A percentile compares a stretch with the other conserved stretches of the same genome.
Evolutionary conservation across 441 rosid species (phyloP).

Genomic region (Pelargonium myrrhifolium): DNA sequence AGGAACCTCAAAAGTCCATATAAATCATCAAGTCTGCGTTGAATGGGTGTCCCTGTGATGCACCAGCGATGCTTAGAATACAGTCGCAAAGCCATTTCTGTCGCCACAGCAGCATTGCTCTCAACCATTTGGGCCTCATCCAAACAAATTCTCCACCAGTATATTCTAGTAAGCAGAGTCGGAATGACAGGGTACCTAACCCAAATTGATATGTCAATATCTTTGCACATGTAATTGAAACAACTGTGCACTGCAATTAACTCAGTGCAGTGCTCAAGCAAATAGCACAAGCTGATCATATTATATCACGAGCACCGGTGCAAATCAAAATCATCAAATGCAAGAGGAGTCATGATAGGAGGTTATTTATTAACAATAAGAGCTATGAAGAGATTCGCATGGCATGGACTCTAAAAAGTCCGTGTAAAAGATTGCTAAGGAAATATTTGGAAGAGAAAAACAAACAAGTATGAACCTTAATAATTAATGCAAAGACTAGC

Average conservation of each 20-base stretch:
- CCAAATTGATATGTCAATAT: conserved; percentile 20
- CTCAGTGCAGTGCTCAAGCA: neutral
- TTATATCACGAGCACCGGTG: neutral
- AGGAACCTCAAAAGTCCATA: conserved; percentile 81
- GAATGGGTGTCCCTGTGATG: conserved; percentile 93
- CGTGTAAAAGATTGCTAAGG: neutral
- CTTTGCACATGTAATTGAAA: conserved; percentile 6
- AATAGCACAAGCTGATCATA: neutral
- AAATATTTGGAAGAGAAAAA: too few relatives aligned
- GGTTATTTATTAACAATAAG: neutral
- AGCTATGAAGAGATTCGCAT: neutral
- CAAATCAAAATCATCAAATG: neutral
- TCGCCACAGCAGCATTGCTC: conserved; percentile 81
- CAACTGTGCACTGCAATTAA: neutral
- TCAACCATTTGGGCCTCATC: conserved; percentile 99
- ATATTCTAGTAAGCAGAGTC: conserved; percentile 80
- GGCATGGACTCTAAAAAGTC: neutral
- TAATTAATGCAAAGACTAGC: neutral
- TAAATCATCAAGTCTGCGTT: conserved; percentile 91
- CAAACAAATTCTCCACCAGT: conserved; percentile 97
- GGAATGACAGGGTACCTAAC: conserved; percentile 92
- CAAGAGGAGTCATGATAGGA: neutral
- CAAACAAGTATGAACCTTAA: neutral
- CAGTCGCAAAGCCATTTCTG: conserved; percentile 91
- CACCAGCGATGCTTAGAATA: conserved; percentile 87